These are phyloP conservation scores for Exophiala viscosa DNA, from an alignment of 2,329 filamentous ascomycete species.

Conservation along the genomic window DNA sequence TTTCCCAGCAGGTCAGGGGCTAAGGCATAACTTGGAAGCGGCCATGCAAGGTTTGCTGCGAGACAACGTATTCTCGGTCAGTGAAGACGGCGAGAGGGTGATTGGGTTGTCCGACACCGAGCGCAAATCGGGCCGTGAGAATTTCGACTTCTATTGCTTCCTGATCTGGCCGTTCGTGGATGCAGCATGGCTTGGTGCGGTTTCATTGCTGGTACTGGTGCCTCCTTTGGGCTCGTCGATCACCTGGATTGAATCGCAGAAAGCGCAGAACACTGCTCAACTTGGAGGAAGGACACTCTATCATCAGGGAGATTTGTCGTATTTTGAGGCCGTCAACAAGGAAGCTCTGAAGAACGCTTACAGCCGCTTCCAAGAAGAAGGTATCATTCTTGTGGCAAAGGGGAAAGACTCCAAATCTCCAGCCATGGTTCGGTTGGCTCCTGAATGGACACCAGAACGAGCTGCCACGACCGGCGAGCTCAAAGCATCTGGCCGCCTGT, in stretches of 20 bases:
- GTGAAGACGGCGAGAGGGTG: slow-evolving; percentile 55
- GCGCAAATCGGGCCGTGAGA: slow-evolving; percentile 75
- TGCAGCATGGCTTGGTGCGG: slow-evolving; percentile 83
- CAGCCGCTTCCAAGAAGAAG: slow-evolving; percentile 81
- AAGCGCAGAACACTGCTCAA: slow-evolving; percentile 77
- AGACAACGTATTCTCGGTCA: slow-evolving; percentile 71
- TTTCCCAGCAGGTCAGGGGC: slow-evolving; percentile 74
- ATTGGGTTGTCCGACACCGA: slow-evolving; percentile 75
- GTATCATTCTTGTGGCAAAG: slow-evolving; percentile 74
- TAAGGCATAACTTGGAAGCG: slow-evolving; percentile 73
- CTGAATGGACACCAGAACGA: slow-evolving; percentile 70
- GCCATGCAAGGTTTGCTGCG: slow-evolving; percentile 73
- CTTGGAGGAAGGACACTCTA: slow-evolving; percentile 92
- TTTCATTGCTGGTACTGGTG: slow-evolving; percentile 80
- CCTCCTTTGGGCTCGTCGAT: slow-evolving; percentile 56
- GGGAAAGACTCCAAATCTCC: slow-evolving; percentile 50
- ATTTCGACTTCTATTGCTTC: slow-evolving; percentile 98
- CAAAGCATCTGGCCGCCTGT: slow-evolving; percentile 69
- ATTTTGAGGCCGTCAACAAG: slow-evolving; percentile 98
- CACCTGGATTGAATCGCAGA: slow-evolving; percentile 72
- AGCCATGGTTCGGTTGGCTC: slow-evolving; percentile 60
- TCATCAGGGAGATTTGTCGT: slow-evolving; percentile 92
- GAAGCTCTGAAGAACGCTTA: slow-evolving; percentile 95
- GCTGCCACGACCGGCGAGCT: slow-evolving; percentile 60
- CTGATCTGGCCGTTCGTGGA: slow-evolving; percentile 98